These are phyloP conservation scores for Kingdonia uniflora DNA, from an alignment of 164 flowering plant genomes.

Conservation along the genomic window DNA sequence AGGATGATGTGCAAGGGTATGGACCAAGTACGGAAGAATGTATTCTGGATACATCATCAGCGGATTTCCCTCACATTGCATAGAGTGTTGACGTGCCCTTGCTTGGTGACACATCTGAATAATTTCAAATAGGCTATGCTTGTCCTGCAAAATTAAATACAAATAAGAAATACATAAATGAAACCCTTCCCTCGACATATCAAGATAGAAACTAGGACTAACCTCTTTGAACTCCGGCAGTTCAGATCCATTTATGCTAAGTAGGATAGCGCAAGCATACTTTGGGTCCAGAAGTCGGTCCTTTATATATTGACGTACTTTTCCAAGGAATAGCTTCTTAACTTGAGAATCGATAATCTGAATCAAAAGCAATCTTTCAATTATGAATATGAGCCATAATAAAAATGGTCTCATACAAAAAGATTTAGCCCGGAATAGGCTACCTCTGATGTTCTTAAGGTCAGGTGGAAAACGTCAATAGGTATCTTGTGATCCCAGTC, in stretches of 20 bases:
- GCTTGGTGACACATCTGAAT: slow-evolving; percentile 71
- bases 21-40: slow-evolving; percentile 70
- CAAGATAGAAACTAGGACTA: slow-evolving; percentile 4
- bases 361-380: slow-evolving; percentile 2
- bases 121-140: slow-evolving; percentile 62
- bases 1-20: slow-evolving; percentile 79
- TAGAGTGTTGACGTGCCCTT: slow-evolving; percentile 49
- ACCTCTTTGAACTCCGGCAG: slow-evolving; percentile 63
- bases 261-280: slow-evolving; percentile 74
- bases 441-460: slow-evolving; percentile 73
- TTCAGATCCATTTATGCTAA: slow-evolving; percentile 28
- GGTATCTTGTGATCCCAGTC: slow-evolving; percentile 92
- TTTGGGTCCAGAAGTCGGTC: slow-evolving; percentile 78
- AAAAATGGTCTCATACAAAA: not conserved
- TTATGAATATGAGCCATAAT: not conserved
- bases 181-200: not conserved
- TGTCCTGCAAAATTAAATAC: slow-evolving; percentile 44
- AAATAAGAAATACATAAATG: not conserved
- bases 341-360: slow-evolving; percentile 63
- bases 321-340: slow-evolving; percentile 55
- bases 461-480: slow-evolving; percentile 62
- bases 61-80: slow-evolving; percentile 48
- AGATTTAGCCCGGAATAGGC: slow-evolving; percentile 4
- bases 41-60: slow-evolving; percentile 51
- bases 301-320: slow-evolving; percentile 82